A percentile compares a stretch with the other conserved stretches of the same genome.
Evolutionary conservation across 1,284 basidiomycete species (phyloP).

Genomic region (Phlebopus sp.): DNA sequence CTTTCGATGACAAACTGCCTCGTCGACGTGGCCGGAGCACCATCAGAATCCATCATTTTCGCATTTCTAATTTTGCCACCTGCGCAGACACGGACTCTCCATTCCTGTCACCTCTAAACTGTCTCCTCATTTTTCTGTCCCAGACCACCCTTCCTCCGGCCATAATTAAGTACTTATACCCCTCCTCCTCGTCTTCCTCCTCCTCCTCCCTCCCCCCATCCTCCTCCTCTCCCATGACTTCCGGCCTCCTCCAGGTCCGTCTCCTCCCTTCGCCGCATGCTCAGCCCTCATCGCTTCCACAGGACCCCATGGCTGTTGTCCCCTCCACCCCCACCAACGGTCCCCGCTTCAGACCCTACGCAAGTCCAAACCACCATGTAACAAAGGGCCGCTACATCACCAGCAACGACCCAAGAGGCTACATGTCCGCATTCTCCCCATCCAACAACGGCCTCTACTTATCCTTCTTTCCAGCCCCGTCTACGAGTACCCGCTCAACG

Average conservation of each 20-base stretch:
- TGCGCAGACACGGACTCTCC: constrained; percentile 24
- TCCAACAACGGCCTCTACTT: constrained; percentile 4
- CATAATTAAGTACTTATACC: constrained; percentile 22
- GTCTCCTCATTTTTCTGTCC: no score
- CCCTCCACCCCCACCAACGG: constrained; percentile 43
- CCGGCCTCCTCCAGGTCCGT: constrained; percentile 32
- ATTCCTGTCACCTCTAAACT: constrained; percentile 5
- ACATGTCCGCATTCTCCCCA: constrained; percentile 53
- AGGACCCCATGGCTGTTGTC: constrained; percentile 53
- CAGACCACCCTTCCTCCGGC: constrained; percentile 5
- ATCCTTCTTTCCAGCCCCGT: constrained; percentile 56
- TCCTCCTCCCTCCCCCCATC: constrained; percentile 11
- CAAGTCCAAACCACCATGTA: constrained; percentile 74
- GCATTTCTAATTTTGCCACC: constrained; percentile 30
- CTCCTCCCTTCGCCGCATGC: constrained; percentile 4
- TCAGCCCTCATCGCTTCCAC: constrained; percentile 1
- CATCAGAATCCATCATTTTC: constrained; percentile 15
- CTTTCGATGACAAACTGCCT: constrained; percentile 19
- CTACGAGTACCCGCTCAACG: constrained; percentile 82
- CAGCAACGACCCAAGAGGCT: constrained; percentile 81
- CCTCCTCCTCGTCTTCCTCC: constrained; percentile 15
- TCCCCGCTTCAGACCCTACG: constrained; percentile 71
- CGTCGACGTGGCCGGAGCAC: constrained; percentile 34
- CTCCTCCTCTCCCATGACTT: constrained; percentile 22
- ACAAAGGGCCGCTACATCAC: constrained; percentile 84